phyloP scores from a whole-genome alignment of 2,329 filamentous ascomycete genomes.

The Drechslerella dactyloides region DNA sequence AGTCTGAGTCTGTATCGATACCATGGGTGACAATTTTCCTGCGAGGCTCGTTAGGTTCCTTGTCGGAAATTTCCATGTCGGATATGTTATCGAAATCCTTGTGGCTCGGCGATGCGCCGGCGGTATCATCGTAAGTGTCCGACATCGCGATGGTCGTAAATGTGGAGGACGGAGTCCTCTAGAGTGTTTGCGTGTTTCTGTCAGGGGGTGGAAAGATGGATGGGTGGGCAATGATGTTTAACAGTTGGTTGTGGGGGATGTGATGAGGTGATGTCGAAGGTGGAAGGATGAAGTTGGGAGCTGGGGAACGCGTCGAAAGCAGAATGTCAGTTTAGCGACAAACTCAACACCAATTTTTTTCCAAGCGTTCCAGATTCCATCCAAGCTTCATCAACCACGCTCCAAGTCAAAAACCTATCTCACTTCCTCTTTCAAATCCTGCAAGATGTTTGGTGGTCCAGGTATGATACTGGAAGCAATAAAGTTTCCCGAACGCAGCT shows the following conservation, averaged over 20 bases:
- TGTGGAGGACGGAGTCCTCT: not conserved
- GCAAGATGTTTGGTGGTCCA: conserved; percentile 54
- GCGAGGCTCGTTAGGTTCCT: conserved; percentile 29
- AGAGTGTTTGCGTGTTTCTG: not conserved
- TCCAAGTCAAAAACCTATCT: conserved; percentile 9
- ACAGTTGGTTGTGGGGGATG: not conserved
- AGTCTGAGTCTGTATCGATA: conserved; percentile 26
- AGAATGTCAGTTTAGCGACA: conserved; percentile 18
- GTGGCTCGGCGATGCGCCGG: conserved; percentile 25
- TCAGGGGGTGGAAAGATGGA: not conserved
- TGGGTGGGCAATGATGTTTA: conserved; percentile 1
- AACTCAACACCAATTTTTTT: conserved; percentile 39
- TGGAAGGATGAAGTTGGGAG: not conserved
- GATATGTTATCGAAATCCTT: conserved; percentile 28
- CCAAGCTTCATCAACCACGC: conserved; percentile 10
- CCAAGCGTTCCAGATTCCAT: conserved; percentile 9
- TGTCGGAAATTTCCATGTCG: conserved; percentile 45
- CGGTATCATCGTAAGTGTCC: conserved; percentile 23
- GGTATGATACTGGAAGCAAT: conserved; percentile 7
- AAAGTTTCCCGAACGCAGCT: not conserved
- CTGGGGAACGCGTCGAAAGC: not conserved
- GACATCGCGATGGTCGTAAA: conserved; percentile 18
- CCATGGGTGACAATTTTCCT: conserved; percentile 29
- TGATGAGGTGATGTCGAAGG: not conserved
- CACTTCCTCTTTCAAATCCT: not conserved